Percentiles rank a stretch among this genome's conserved stretches.
phyloP scores from a whole-genome alignment of 2,329 filamentous ascomycete genomes.

The Neonectria hederae region DNA sequence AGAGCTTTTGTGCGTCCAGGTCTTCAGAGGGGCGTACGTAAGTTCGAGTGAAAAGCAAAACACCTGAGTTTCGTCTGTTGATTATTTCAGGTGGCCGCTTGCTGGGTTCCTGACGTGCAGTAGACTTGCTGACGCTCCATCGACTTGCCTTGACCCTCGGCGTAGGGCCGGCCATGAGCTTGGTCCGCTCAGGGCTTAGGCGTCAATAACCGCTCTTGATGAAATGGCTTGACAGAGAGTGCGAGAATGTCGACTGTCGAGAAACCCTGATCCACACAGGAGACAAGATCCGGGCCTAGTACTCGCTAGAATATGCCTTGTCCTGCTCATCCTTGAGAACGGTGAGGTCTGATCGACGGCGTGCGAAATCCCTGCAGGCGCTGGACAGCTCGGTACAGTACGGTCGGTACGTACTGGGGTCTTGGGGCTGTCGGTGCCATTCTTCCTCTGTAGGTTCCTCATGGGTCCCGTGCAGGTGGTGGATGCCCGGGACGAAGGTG shows the following conservation, averaged over 20 bases:
- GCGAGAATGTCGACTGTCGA: conserved; percentile 17
- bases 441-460: conserved; percentile 7
- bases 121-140: conserved; percentile 4
- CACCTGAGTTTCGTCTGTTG: not conserved
- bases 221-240: conserved; percentile 25
- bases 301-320: conserved; percentile 30
- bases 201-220: conserved; percentile 32
- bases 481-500: conserved; percentile 8
- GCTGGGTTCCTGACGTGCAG: conserved; percentile 18
- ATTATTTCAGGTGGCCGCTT: conserved; percentile 2
- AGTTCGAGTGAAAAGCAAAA: conserved; percentile 5
- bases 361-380: conserved; percentile 32
- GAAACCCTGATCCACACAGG: conserved; percentile 33
- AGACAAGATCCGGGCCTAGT: conserved; percentile 25
- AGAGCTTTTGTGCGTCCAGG: not conserved
- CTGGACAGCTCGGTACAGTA: no score
- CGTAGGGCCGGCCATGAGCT: conserved; percentile 3
- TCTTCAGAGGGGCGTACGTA: not conserved
- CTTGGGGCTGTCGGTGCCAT: conserved; percentile 18
- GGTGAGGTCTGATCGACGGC: conserved; percentile 40
- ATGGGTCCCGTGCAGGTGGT: conserved; percentile 13
- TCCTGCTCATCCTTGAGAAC: conserved; percentile 34
- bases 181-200: conserved; percentile 28
- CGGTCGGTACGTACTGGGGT: conserved; percentile 12
- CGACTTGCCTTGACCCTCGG: conserved; percentile 1